Base-by-base conservation (phyloP, 345 rosid genomes). In the Dovyalis caffra region DNA sequence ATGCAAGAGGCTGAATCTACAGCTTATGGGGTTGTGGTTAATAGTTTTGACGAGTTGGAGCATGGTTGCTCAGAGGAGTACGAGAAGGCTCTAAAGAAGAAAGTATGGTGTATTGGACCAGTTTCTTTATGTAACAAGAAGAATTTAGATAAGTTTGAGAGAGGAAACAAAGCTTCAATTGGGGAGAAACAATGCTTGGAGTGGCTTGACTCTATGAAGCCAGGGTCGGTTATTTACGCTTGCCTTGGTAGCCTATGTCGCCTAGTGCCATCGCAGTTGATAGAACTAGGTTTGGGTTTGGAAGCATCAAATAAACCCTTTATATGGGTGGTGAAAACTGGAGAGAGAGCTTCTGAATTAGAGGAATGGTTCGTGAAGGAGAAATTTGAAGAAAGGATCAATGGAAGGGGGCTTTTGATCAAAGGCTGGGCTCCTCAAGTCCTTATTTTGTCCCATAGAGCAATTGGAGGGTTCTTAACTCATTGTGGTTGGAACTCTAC, bases 401-500 rank as follows among this genome's bases (percentile, higher is more conserved):
- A 75, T 76, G 92, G 89, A 51, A 88, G 90, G 64, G 98, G 95
- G 51, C 53, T 86, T 14, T 38, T 93, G 26, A 90, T 93, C 23
- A 86, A 84, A 64, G 94, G 94, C 33, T 93, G 98, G 98, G 90
- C 95, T 40, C 98, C 98, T 7, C 98, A 93, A 73, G 85, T 91
- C 31, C 75, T 89, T 29, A 88, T 93, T 21, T 76, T 93, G 20
- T 88, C 97, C 35, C 97, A 93, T 80, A 79, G 70, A 15, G 77
- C 95, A 6, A 72, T 88, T 5, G 89, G 89, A 51, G 98, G 93
- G 33, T 93, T 93, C 79, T 58, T 93, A 70, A 90, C 93, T 0
- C 98, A 93, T 35, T 90, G 97, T 14, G 98, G 98, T 5, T 93
- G 98, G 98, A 93, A 93, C 82, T 93, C 98, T 33, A 87, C 91